Conservation (phyloP, 2,329 filamentous ascomycete species). For the Thelonectria olida region DNA sequence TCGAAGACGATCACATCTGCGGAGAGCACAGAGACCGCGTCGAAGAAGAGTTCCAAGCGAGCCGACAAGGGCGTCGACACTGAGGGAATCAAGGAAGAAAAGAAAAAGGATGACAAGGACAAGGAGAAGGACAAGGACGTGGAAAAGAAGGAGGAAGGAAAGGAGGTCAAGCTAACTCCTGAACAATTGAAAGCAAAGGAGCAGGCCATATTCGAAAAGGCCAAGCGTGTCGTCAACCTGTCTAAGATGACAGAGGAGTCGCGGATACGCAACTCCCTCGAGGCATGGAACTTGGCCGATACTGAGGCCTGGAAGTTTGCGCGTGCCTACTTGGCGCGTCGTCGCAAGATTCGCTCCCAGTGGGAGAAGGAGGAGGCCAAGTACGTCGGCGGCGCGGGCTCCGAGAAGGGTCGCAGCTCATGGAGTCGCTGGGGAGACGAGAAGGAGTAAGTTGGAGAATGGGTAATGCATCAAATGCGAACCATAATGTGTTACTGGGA, state of each 20-base stretch:
- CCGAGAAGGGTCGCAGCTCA: conserved; percentile 52
- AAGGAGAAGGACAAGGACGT: conserved; percentile 33
- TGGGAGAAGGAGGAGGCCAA: conserved; percentile 77
- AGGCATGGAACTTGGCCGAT: conserved; percentile 76
- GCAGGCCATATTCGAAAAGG: conserved; percentile 58
- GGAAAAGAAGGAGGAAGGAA: conserved; percentile 47
- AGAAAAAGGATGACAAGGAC: conserved; percentile 44
- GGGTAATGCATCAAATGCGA: not conserved
- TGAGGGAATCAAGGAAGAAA: conserved; percentile 8
- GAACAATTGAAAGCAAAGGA: conserved; percentile 65
- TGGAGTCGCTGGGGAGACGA: conserved; percentile 50
- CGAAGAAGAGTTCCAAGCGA: not conserved
- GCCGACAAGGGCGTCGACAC: not conserved
- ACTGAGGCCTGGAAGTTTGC: conserved; percentile 82
- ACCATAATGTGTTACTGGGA: not conserved
- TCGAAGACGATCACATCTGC: conserved; percentile 2
- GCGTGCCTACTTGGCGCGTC: conserved; percentile 71
- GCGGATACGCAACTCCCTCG: conserved; percentile 62
- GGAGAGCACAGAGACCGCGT: too few species aligned
- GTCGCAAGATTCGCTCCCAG: conserved; percentile 67
- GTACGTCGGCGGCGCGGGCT: conserved; percentile 70
- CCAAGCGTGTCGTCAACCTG: conserved; percentile 60
- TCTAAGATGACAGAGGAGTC: conserved; percentile 55
- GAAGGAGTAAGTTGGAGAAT: conserved; percentile 15
- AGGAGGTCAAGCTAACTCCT: conserved; percentile 46